Conservation (phyloP, 495 filamentous ascomycete species). For the Neurospora pannonica region DNA sequence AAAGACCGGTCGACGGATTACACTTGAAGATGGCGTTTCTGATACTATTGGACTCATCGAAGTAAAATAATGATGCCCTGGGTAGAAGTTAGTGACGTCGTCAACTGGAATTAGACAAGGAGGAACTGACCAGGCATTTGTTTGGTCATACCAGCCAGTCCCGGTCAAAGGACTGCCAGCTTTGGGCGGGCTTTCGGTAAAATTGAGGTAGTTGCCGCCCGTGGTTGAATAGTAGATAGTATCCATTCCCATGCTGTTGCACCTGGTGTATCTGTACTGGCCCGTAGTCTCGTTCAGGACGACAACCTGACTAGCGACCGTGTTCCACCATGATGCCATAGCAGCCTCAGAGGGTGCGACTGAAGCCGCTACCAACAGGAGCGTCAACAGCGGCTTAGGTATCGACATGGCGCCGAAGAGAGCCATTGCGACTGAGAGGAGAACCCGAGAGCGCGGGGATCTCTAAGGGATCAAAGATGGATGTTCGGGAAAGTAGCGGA, state of each 20-base stretch:
- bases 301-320: slow-evolving; percentile 23
- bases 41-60: slow-evolving; percentile 12
- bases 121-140: slow-evolving; percentile 12
- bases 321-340: slow-evolving; percentile 25
- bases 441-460: neutral
- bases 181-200: slow-evolving; percentile 13
- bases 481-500: neutral
- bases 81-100: neutral
- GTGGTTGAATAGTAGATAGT: slow-evolving; percentile 20
- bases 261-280: slow-evolving; percentile 26
- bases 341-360: slow-evolving; percentile 12
- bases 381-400: slow-evolving; percentile 4
- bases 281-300: slow-evolving; percentile 24
- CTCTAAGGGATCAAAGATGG: neutral
- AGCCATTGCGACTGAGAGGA: neutral
- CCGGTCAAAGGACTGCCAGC: slow-evolving; percentile 26
- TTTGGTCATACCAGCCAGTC: slow-evolving; percentile 18
- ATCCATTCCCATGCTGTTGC: slow-evolving; percentile 16
- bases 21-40: slow-evolving; percentile 23
- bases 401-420: slow-evolving; percentile 4
- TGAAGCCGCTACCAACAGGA: slow-evolving; percentile 16
- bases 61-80: slow-evolving; percentile 27
- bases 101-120: neutral
- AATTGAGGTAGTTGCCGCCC: slow-evolving; percentile 7
- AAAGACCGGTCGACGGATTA: slow-evolving; percentile 21